Percentiles rank a stretch among this genome's conserved stretches.
Conservation (phyloP, 2,329 filamentous ascomycete species). For the Cladosporium sphaerospermum region DNA sequence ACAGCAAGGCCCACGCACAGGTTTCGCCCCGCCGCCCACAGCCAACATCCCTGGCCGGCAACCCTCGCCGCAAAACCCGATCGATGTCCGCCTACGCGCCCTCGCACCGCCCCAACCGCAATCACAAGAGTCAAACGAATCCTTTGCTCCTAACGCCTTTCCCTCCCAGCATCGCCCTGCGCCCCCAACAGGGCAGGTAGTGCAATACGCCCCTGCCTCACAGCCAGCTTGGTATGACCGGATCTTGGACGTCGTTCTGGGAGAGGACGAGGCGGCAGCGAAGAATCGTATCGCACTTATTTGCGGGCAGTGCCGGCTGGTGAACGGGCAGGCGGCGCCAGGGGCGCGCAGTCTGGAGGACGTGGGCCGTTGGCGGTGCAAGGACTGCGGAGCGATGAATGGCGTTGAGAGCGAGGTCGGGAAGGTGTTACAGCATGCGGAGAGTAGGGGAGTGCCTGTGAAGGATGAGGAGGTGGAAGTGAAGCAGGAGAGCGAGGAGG, state of each 20-base stretch:
- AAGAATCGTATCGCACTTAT: constrained; percentile 89
- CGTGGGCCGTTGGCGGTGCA: constrained; percentile 81
- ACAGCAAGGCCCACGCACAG: constrained; percentile 49
- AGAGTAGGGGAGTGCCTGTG: constrained; percentile 22
- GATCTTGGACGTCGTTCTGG: constrained; percentile 82
- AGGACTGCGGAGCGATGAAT: constrained; percentile 75
- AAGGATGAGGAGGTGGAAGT: not conserved
- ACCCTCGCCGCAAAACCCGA: constrained; percentile 17
- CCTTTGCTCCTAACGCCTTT: constrained; percentile 68
- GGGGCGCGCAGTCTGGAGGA: constrained; percentile 72
- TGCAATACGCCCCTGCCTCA: constrained; percentile 19
- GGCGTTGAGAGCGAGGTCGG: constrained; percentile 72
- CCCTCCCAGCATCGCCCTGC: constrained; percentile 31
- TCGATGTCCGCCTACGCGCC: constrained; percentile 8
- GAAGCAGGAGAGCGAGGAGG: not conserved
- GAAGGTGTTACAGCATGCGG: constrained; percentile 50
- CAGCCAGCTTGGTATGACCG: constrained; percentile 81
- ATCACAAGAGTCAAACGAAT: constrained; percentile 14
- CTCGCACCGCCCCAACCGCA: constrained; percentile 25
- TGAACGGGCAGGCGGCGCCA: constrained; percentile 93
- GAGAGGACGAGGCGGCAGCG: constrained; percentile 87
- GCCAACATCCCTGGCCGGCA: constrained; percentile 53
- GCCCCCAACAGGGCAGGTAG: constrained; percentile 9
- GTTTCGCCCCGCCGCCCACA: constrained; percentile 55
- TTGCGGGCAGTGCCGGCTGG: constrained; percentile 72